Conservation (phyloP, 2,329 filamentous ascomycete species). For the Penicillium sp. region DNA sequence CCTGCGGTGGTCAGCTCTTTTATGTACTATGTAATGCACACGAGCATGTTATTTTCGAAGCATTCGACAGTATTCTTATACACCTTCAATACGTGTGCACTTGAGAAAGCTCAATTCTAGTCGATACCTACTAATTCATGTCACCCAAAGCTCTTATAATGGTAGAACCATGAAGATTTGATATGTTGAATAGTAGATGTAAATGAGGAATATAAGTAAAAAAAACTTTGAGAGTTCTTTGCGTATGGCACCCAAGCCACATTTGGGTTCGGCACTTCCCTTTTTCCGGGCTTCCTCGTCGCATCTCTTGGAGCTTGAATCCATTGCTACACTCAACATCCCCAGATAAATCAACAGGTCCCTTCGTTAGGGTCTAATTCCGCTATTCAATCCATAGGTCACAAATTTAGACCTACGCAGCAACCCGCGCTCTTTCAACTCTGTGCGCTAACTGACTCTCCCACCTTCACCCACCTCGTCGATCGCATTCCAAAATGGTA, state of each 20-base stretch:
- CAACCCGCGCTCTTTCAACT: slow-evolving; percentile 7
- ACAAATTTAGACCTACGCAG: background rate
- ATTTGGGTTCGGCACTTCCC: slow-evolving; percentile 20
- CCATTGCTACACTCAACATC: slow-evolving; percentile 14
- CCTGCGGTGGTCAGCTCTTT: background rate
- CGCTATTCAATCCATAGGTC: background rate
- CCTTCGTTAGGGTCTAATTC: background rate
- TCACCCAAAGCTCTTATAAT: background rate
- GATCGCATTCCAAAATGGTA: slow-evolving; percentile 25
- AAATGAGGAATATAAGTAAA: background rate
- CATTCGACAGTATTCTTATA: background rate
- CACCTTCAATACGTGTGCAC: background rate
- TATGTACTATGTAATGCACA: slow-evolving; percentile 9
- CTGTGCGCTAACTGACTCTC: slow-evolving; percentile 17
- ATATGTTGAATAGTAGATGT: background rate
- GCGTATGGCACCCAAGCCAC: background rate
- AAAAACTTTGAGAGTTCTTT: background rate
- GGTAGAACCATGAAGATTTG: background rate
- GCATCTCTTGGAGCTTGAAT: slow-evolving; percentile 25
- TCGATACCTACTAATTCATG: background rate
- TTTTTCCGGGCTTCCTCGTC: slow-evolving; percentile 27
- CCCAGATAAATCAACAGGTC: slow-evolving; percentile 7
- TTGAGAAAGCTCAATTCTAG: background rate
- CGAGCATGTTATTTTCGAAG: background rate
- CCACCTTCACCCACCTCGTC: slow-evolving; percentile 24